Percentiles rank a stretch among this genome's conserved stretches.
These are phyloP conservation scores for Colletotrichum cordylinicola DNA, from an alignment of 2,329 filamentous ascomycete species.

Conservation along the genomic window DNA sequence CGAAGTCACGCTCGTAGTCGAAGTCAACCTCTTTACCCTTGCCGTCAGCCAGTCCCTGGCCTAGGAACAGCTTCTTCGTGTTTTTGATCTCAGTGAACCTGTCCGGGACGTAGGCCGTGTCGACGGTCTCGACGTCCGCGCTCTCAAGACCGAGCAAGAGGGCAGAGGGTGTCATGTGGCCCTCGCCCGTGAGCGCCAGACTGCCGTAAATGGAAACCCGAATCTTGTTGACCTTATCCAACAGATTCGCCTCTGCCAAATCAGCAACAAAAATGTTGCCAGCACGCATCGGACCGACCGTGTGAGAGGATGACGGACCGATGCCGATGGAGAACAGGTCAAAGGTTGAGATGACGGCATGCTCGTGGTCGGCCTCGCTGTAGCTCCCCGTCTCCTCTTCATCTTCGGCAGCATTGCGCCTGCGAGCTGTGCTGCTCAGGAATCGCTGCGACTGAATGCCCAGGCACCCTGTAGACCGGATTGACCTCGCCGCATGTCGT, in stretches of 20 bases:
- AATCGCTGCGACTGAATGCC: background rate
- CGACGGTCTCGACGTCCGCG: conserved; percentile 54
- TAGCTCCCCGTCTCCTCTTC: conserved; percentile 45
- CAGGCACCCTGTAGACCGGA: background rate
- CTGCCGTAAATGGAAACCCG: conserved; percentile 55
- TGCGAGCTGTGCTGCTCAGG: conserved; percentile 4
- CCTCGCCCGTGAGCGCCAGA: conserved; percentile 55
- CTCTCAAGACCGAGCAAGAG: conserved; percentile 55
- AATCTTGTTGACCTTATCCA: conserved; percentile 51
- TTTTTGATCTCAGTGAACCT: conserved; percentile 53
- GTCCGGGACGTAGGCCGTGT: conserved; percentile 51
- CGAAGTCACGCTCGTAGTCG: conserved; percentile 53
- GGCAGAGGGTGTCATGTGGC: conserved; percentile 57
- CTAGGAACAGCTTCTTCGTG: conserved; percentile 48
- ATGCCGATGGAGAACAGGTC: conserved; percentile 59
- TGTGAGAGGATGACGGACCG: conserved; percentile 57
- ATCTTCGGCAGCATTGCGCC: conserved; percentile 27
- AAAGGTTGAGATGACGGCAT: conserved; percentile 58
- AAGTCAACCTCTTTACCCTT: conserved; percentile 53
- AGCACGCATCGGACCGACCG: conserved; percentile 57
- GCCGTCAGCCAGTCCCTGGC: conserved; percentile 42
- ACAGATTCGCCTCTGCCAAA: conserved; percentile 48
- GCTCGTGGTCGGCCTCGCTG: conserved; percentile 55
- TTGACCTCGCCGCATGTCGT: background rate
- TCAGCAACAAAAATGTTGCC: conserved; percentile 57